Conservation (phyloP, 2,329 filamentous ascomycete genomes). For the Paraphaeosphaeria sporulosa region DNA sequence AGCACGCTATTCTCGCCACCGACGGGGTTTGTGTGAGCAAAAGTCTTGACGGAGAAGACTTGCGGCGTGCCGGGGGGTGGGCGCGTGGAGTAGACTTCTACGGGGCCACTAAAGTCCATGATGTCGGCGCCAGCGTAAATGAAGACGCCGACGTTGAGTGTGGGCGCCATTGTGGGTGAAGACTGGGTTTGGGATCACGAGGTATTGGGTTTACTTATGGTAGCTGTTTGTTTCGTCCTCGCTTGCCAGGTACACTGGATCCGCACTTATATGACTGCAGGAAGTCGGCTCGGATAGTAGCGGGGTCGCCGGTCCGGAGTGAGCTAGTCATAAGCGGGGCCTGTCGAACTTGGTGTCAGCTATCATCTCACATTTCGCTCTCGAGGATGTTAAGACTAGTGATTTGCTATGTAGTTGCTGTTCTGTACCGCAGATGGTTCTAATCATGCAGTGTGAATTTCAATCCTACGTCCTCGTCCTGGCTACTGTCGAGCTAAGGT, state of each 20-base stretch:
- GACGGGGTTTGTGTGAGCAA: constrained; percentile 37
- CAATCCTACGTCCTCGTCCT: too few species aligned
- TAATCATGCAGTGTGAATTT: not conserved
- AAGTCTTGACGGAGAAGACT: constrained; percentile 45
- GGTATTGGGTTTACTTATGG: too few species aligned
- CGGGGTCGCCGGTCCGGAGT: not conserved
- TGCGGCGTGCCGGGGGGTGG: constrained; percentile 31
- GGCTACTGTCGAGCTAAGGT: too few species aligned
- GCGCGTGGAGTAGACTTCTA: constrained; percentile 47
- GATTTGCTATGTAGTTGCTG: not conserved
- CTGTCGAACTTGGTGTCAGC: not conserved
- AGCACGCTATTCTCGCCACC: constrained; percentile 34
- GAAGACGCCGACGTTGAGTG: constrained; percentile 50
- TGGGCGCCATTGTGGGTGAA: constrained; percentile 26
- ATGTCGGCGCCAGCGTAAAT: constrained; percentile 50
- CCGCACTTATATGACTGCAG: not conserved
- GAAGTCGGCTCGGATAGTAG: not conserved
- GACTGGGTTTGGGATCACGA: too few species aligned
- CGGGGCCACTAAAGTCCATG: constrained; percentile 52
- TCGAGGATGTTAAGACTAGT: not conserved
- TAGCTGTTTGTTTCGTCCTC: not conserved
- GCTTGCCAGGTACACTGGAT: not conserved
- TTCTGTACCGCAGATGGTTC: not conserved
- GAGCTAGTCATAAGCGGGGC: not conserved
- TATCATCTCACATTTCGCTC: not conserved